Conservation (phyloP, 768 basidiomycete genomes). For the Leccinum imitatum region DNA sequence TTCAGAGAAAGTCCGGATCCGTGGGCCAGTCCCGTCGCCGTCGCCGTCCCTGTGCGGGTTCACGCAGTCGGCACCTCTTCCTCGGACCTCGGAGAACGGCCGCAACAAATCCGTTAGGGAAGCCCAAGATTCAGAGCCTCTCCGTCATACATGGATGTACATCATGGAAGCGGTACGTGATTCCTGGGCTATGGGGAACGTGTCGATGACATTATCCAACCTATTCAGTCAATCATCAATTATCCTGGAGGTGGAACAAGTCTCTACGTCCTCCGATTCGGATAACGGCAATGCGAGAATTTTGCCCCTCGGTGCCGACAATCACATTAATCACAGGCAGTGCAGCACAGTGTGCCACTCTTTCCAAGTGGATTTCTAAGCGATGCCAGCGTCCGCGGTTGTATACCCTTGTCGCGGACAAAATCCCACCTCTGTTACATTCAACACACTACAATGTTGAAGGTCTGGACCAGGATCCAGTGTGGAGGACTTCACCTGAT, state of each 20-base stretch:
- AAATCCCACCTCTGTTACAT: not conserved
- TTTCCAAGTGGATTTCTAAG: not conserved
- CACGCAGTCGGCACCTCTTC: too few species aligned
- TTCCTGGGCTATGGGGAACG: not conserved
- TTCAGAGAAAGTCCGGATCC: too few species aligned
- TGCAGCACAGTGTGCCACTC: not conserved
- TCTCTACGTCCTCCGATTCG: not conserved
- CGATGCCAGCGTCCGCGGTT: not conserved
- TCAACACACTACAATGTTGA: not conserved
- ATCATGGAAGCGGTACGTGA: not conserved
- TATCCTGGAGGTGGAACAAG: not conserved
- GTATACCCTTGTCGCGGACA: not conserved
- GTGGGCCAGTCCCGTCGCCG: too few species aligned
- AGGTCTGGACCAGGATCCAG: not conserved
- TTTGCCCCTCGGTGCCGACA: not conserved
- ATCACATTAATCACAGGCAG: not conserved
- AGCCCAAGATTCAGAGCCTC: not conserved
- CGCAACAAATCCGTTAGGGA: not conserved
- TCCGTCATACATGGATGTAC: not conserved
- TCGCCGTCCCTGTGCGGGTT: too few species aligned
- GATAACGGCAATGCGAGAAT: not conserved
- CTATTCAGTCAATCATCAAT: not conserved
- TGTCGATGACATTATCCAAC: not conserved
- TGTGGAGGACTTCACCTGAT: not conserved
- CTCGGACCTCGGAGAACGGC: not conserved